phyloP scores from a whole-genome alignment of 2,329 filamentous ascomycete species.

The Paecilomyces sp. region DNA sequence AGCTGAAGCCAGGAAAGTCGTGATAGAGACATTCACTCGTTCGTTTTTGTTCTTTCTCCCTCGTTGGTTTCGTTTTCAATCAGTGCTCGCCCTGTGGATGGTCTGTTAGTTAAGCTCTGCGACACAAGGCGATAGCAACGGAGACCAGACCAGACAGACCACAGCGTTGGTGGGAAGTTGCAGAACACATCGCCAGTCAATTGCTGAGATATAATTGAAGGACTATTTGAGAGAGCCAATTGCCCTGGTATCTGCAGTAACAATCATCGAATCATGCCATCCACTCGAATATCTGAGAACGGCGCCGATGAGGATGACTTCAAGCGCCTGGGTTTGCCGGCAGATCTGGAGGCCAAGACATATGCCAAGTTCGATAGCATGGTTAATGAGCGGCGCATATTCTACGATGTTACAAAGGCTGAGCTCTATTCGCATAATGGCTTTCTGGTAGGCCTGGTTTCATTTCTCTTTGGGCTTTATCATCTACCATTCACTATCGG shows the following conservation, averaged over 20 bases:
- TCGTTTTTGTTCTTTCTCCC: no score
- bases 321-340: constrained; percentile 2
- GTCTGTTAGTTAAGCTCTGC: no score
- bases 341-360: constrained; percentile 19
- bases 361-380: constrained; percentile 13
- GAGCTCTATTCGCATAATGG: constrained; percentile 15
- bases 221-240: background rate
- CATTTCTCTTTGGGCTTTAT: background rate
- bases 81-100: no score
- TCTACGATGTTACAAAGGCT: constrained; percentile 12
- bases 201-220: no score
- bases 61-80: no score
- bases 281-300: background rate
- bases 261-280: background rate
- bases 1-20: background rate
- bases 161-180: no score
- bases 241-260: background rate
- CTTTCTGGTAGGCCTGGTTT: constrained; percentile 12
- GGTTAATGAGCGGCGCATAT: constrained; percentile 11
- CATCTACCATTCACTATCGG: background rate
- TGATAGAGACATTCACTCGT: background rate
- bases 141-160: no score
- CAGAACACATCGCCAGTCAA: no score
- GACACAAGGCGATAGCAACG: no score
- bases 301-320: background rate